Conservation (phyloP, 257 asterid species). For the Voacanga thouarsii region DNA sequence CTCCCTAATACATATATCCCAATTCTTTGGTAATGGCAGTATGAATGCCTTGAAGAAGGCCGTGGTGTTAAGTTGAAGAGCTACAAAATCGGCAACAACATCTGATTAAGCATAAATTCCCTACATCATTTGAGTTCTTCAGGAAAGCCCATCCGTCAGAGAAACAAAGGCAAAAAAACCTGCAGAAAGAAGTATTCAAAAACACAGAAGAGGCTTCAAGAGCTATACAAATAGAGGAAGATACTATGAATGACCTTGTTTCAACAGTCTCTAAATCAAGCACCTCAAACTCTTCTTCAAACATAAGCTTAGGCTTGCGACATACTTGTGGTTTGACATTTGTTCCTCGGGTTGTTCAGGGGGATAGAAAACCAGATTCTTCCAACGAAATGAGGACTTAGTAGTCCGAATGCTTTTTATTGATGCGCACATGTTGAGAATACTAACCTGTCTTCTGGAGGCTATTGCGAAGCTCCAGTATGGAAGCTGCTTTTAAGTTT, state of each 20-base stretch:
- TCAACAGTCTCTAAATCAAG: slow-evolving; percentile 76
- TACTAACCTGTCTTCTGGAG: background rate
- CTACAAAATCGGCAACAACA: slow-evolving; percentile 92
- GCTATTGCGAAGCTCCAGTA: background rate
- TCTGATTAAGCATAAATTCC: slow-evolving; percentile 79
- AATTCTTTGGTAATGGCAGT: slow-evolving; percentile 37
- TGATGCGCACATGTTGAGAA: background rate
- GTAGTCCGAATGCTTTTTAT: background rate
- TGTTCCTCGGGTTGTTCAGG: slow-evolving; percentile 63
- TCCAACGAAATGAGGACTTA: slow-evolving; percentile 22
- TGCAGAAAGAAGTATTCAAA: too few species aligned
- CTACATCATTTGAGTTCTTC: slow-evolving; percentile 77
- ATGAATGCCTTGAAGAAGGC: slow-evolving; percentile 95
- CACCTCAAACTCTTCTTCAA: slow-evolving; percentile 77
- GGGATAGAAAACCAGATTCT: slow-evolving; percentile 38
- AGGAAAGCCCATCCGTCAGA: too few species aligned
- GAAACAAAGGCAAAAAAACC: too few species aligned
- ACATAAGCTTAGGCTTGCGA: slow-evolving; percentile 78
- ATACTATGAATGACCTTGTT: slow-evolving; percentile 56
- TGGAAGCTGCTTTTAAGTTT: too few species aligned
- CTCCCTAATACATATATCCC: background rate
- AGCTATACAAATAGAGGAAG: slow-evolving; percentile 78
- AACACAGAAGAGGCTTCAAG: too few species aligned
- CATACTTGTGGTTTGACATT: slow-evolving; percentile 62
- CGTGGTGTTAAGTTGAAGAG: slow-evolving; percentile 75